Percentiles rank a stretch among this genome's conserved stretches.
phyloP scores from a whole-genome alignment of 2,329 filamentous ascomycete species.

The Ilyonectria sp. region DNA sequence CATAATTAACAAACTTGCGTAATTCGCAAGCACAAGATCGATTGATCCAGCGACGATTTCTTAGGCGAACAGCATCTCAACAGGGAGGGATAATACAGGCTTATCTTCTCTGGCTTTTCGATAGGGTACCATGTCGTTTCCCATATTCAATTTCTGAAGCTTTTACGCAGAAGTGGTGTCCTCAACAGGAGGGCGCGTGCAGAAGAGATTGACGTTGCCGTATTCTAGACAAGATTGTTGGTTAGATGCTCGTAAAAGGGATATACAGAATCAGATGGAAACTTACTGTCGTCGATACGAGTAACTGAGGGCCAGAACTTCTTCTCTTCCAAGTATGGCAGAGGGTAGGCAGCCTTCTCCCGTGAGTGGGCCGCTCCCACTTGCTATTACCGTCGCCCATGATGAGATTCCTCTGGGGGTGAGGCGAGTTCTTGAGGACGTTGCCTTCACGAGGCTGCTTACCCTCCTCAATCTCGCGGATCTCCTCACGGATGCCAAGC shows the following conservation, averaged over 20 bases:
- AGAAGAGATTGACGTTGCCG: not conserved
- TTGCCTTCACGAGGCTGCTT: slow-evolving; percentile 82
- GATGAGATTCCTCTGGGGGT: slow-evolving; percentile 87
- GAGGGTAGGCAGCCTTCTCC: slow-evolving; percentile 88
- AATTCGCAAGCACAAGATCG: not conserved
- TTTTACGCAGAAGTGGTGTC: not conserved
- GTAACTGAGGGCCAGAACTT: slow-evolving; percentile 97
- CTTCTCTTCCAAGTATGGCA: slow-evolving; percentile 89
- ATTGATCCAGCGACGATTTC: not conserved
- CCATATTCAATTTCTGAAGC: not conserved
- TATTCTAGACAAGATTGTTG: not conserved
- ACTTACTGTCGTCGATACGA: slow-evolving; percentile 88
- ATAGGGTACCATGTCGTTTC: not conserved
- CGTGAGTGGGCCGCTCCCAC: slow-evolving; percentile 88
- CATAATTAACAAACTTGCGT: not conserved
- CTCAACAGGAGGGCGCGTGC: not conserved
- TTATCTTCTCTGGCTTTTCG: not conserved
- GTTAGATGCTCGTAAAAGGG: not conserved
- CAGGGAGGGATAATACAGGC: not conserved
- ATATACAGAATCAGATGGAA: not conserved
- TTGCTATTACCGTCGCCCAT: slow-evolving; percentile 66
- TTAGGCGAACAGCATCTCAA: not conserved
- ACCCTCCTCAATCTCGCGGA: slow-evolving; percentile 86
- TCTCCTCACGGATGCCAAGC: slow-evolving; percentile 88
- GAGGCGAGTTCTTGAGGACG: slow-evolving; percentile 90